phyloP scores from a whole-genome alignment of 352 stramenopile species.

The Globisporangium okanoganense region DNA sequence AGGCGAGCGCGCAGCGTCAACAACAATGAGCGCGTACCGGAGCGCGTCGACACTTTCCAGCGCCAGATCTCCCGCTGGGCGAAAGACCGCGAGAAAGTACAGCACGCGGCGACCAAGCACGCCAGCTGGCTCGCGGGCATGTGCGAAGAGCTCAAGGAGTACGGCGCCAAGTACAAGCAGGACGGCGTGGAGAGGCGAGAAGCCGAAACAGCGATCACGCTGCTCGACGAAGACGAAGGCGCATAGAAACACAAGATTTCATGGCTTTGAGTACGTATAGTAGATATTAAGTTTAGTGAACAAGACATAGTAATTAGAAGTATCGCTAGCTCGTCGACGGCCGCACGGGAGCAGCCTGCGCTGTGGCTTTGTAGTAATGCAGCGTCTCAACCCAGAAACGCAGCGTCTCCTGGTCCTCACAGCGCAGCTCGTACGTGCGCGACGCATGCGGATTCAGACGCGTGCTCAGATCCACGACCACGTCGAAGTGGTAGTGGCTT shows the following conservation, averaged over 20 bases:
- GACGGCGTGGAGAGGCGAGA: constrained; percentile 13
- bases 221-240: constrained; percentile 10
- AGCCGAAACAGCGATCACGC: constrained; percentile 15
- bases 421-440: constrained; percentile 68
- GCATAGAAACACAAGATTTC: neutral
- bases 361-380: constrained; percentile 57
- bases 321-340: constrained; percentile 30
- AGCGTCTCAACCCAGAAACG: constrained; percentile 70
- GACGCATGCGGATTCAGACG: constrained; percentile 49
- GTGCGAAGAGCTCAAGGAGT: constrained; percentile 61
- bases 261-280: neutral
- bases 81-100: constrained; percentile 49
- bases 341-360: constrained; percentile 32
- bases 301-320: neutral
- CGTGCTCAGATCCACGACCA: constrained; percentile 67
- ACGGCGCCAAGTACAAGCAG: constrained; percentile 43
- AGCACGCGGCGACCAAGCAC: constrained; percentile 55
- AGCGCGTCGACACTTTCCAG: constrained; percentile 31
- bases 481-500: constrained; percentile 57
- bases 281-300: neutral
- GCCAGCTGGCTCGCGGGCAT: constrained; percentile 56
- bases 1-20: constrained; percentile 2
- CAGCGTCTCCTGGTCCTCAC: constrained; percentile 46
- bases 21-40: constrained; percentile 16
- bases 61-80: constrained; percentile 63